Evolutionary conservation across 108 stramenopile genomes (phyloP).

Genomic region (Nitzschia inconspicua): DNA sequence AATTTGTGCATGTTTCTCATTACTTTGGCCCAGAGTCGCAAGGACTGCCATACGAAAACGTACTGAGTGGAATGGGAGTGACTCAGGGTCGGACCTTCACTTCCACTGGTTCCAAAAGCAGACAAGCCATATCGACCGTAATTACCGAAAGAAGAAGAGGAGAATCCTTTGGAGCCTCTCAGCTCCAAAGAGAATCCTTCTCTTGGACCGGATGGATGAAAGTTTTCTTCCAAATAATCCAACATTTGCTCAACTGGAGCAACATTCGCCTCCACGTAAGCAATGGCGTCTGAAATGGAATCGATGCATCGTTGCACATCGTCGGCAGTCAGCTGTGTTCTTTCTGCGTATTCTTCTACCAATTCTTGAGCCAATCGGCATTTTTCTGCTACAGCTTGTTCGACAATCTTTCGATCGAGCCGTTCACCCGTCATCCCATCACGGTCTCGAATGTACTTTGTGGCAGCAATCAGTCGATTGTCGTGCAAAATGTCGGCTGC

Average conservation of each 20-base stretch:
- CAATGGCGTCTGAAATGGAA: constrained; percentile 69
- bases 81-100: constrained; percentile 60
- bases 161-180: too few relatives aligned
- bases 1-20: constrained; percentile 70
- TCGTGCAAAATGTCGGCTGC: constrained; percentile 45
- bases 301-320: constrained; percentile 59
- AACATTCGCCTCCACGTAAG: constrained; percentile 61
- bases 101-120: constrained; percentile 27
- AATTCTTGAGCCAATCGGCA: constrained; percentile 17
- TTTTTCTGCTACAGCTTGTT: constrained; percentile 22
- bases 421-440: constrained; percentile 19
- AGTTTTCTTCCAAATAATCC: constrained; percentile 54
- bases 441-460: constrained; percentile 26
- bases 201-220: constrained; percentile 41
- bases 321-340: constrained; percentile 30
- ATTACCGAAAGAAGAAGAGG: background rate
- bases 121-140: constrained; percentile 42
- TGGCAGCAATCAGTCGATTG: constrained; percentile 39
- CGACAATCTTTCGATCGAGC: constrained; percentile 6
- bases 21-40: constrained; percentile 75
- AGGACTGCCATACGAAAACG: constrained; percentile 73
- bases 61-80: constrained; percentile 83
- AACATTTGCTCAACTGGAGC: constrained; percentile 67
- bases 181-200: constrained; percentile 34
- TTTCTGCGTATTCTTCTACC: constrained; percentile 21